Evolutionary conservation across 305 asterid species (phyloP).

Genomic region (Fraxinus velutina): DNA sequence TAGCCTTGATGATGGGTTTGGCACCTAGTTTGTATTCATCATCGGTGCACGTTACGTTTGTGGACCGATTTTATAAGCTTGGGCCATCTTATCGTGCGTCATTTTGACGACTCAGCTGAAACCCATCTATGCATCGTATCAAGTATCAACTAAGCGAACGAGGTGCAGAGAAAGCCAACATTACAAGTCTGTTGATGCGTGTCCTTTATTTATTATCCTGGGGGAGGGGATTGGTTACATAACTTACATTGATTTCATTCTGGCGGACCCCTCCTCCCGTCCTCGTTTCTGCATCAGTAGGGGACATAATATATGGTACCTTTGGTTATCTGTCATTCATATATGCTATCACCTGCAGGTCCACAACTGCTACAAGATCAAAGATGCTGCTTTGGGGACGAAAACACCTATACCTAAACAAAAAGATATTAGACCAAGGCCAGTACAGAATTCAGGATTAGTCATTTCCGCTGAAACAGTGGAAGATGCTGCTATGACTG

Average conservation of each 20-base stretch:
- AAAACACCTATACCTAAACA: slow-evolving; percentile 34
- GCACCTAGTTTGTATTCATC: neutral
- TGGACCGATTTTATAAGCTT: neutral
- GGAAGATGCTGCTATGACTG: slow-evolving; percentile 41
- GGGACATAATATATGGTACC: neutral
- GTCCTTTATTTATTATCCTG: neutral
- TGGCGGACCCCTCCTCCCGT: neutral
- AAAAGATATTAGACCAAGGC: slow-evolving; percentile 30
- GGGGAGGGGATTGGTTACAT: neutral
- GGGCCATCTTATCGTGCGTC: neutral
- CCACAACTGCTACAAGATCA: slow-evolving; percentile 33
- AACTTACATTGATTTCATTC: neutral
- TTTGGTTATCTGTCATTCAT: neutral
- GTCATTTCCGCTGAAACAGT: slow-evolving; percentile 30
- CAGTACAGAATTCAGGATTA: slow-evolving; percentile 23
- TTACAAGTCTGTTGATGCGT: neutral
- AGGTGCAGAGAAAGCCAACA: neutral
- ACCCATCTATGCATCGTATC: neutral
- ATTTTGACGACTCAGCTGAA: neutral
- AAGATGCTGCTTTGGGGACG: slow-evolving; percentile 25
- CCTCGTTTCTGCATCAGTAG: neutral
- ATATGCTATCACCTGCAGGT: slow-evolving; percentile 28
- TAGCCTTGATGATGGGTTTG: neutral
- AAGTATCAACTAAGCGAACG: neutral
- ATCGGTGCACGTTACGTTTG: neutral